A percentile compares a stretch with the other conserved stretches of the same genome.
phyloP scores from a whole-genome alignment of 768 basidiomycete species.

The Gloeopeniophorella convolvens region DNA sequence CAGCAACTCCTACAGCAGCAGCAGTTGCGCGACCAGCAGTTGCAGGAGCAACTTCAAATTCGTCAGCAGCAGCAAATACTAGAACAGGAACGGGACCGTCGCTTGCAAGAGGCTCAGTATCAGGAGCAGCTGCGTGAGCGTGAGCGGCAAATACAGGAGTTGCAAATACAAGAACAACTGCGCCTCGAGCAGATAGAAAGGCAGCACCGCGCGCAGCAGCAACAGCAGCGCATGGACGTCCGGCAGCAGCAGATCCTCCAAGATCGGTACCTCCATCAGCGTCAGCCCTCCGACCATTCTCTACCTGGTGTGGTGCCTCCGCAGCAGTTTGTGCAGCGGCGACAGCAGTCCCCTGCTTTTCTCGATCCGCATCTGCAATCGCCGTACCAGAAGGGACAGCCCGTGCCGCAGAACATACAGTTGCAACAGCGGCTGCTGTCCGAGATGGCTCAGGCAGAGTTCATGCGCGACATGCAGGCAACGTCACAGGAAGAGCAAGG shows the following conservation, averaged over 20 bases:
- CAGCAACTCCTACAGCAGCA: constrained; percentile 57
- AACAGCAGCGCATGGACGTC: constrained; percentile 20
- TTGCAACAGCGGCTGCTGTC: constrained; percentile 71
- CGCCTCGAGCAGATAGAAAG: constrained; percentile 20
- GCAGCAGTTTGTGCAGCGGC: constrained; percentile 38
- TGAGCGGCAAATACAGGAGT: constrained; percentile 26
- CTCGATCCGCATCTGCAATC: constrained; percentile 25
- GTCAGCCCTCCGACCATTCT: constrained; percentile 38
- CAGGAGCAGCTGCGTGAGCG: constrained; percentile 43
- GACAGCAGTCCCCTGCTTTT: constrained; percentile 34
- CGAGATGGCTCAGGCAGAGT: constrained; percentile 67
- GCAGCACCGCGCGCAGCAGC: constrained; percentile 17
- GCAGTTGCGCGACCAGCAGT: constrained; percentile 51
- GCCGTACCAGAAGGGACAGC: constrained; percentile 44
- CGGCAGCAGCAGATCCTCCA: constrained; percentile 22
- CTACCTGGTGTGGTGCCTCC: constrained; percentile 44
- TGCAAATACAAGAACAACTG: constrained; percentile 24
- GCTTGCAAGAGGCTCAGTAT: constrained; percentile 59
- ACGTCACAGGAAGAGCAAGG: constrained; percentile 59
- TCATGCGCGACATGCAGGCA: constrained; percentile 58
- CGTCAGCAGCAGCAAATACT: constrained; percentile 34
- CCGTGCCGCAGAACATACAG: constrained; percentile 58
- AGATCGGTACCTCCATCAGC: constrained; percentile 33
- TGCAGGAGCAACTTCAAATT: constrained; percentile 25
- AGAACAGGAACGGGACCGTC: constrained; percentile 59